A percentile compares a stretch with the other conserved stretches of the same genome.
phyloP scores from a whole-genome alignment of 106 monocot genomes.

The Allium sativum region DNA sequence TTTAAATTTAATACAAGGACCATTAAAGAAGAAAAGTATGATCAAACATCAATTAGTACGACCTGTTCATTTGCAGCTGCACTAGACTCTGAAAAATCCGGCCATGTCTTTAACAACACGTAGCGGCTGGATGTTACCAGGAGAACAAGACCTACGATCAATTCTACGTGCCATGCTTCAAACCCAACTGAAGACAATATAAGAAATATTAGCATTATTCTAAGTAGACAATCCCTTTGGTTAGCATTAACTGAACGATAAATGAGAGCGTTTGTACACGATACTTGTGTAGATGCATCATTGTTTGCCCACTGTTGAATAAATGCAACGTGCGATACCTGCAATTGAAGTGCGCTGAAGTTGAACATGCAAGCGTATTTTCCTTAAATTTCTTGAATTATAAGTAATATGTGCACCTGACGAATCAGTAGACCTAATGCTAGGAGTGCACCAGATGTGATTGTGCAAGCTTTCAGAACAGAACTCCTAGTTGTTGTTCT shows the following conservation, averaged over 20 bases:
- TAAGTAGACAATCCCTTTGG: too few relatives aligned
- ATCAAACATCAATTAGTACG: background rate
- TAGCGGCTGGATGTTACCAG: constrained; percentile 62
- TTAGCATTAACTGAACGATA: background rate
- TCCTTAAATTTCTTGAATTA: background rate
- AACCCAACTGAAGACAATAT: constrained; percentile 46
- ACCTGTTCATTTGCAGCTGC: constrained; percentile 85
- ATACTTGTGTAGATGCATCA: constrained; percentile 42
- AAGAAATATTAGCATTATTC: background rate
- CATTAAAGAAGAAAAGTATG: background rate
- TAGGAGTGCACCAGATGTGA: constrained; percentile 55
- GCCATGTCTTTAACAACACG: constrained; percentile 65
- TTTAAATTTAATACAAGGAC: background rate
- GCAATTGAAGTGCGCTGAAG: constrained; percentile 4
- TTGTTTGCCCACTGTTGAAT: constrained; percentile 39
- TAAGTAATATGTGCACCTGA: constrained; percentile 30
- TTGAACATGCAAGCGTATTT: background rate
- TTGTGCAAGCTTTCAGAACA: constrained; percentile 62
- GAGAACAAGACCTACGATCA: constrained; percentile 52
- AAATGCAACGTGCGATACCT: constrained; percentile 64
- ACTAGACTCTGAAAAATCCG: constrained; percentile 84
- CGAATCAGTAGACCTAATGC: constrained; percentile 41
- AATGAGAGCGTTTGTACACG: constrained; percentile 48
- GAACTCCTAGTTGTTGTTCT: constrained; percentile 36
- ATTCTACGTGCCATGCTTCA: constrained; percentile 64